Conservation (phyloP, 2,329 filamentous ascomycete genomes). For the Epicoccum sorghinum region DNA sequence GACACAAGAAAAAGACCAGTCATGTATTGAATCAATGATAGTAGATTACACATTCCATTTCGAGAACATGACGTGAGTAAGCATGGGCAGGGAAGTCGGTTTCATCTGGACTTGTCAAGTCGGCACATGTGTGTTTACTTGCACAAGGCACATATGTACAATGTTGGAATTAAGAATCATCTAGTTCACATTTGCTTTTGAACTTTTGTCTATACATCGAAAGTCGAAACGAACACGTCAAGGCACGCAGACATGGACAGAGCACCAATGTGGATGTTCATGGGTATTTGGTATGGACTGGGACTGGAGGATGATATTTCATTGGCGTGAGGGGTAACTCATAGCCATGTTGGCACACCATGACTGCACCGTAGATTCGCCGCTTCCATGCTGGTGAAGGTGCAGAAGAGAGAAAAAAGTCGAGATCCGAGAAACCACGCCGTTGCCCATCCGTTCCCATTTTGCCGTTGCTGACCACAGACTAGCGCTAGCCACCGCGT, state of each 20-base stretch:
- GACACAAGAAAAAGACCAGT: neutral
- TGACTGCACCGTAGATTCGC: slow-evolving; percentile 45
- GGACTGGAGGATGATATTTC: slow-evolving; percentile 38
- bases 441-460: slow-evolving; percentile 48
- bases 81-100: too few relatives aligned
- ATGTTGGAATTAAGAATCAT: neutral
- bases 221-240: neutral
- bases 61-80: neutral
- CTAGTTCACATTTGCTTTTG: neutral
- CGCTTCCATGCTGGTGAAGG: slow-evolving; percentile 48
- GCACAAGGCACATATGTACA: too few relatives aligned
- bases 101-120: too few relatives aligned
- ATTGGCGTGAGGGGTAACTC: slow-evolving; percentile 46
- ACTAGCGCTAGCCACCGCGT: slow-evolving; percentile 26
- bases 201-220: neutral
- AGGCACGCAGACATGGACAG: neutral
- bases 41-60: too few relatives aligned
- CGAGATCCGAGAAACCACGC: slow-evolving; percentile 49
- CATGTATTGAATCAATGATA: neutral
- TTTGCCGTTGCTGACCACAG: slow-evolving; percentile 36
- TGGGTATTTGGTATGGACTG: slow-evolving; percentile 20
- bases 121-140: too few relatives aligned
- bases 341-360: slow-evolving; percentile 45
- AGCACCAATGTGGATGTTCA: slow-evolving; percentile 6
- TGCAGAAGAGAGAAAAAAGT: slow-evolving; percentile 47